Evolutionary conservation across 2,329 filamentous ascomycete genomes (phyloP).

Genomic region (Sporothrix brasiliensis): DNA sequence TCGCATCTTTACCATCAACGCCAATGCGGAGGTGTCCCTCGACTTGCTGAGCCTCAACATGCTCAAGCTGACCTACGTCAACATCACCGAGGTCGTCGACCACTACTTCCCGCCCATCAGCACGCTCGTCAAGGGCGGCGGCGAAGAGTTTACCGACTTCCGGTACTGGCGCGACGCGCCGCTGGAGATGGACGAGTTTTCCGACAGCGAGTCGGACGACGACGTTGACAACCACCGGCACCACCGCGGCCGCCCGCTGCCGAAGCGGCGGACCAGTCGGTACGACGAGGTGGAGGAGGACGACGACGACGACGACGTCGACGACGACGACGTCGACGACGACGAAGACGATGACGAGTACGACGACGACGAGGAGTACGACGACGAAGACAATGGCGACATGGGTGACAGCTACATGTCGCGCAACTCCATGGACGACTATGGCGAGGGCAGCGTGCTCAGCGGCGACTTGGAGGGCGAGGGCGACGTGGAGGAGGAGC

Average conservation of each 20-base stretch:
- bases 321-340: slow-evolving; percentile 50
- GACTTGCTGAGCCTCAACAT: slow-evolving; percentile 90
- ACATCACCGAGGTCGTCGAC: slow-evolving; percentile 95
- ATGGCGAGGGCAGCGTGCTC: slow-evolving; percentile 48
- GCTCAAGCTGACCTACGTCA: slow-evolving; percentile 94
- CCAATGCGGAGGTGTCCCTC: slow-evolving; percentile 90
- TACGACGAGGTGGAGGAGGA: slow-evolving; percentile 44
- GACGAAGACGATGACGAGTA: slow-evolving; percentile 50
- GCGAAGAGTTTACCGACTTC: slow-evolving; percentile 96
- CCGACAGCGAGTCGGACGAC: slow-evolving; percentile 72
- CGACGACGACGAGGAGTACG: slow-evolving; percentile 44
- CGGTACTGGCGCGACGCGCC: slow-evolving; percentile 91
- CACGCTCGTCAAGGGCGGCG: slow-evolving; percentile 82
- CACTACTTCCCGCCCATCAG: slow-evolving; percentile 96
- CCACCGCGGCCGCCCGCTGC: slow-evolving; percentile 13
- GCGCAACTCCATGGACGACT: slow-evolving; percentile 44
- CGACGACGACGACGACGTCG: slow-evolving; percentile 50
- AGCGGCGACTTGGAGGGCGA: slow-evolving; percentile 52
- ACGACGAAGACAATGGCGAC: slow-evolving; percentile 51
- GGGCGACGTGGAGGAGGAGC: slow-evolving; percentile 37
- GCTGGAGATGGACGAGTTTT: slow-evolving; percentile 84
- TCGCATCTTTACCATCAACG: slow-evolving; percentile 95
- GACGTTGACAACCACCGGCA: slow-evolving; percentile 39
- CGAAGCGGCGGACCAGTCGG: slow-evolving; percentile 37
- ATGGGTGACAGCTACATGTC: slow-evolving; percentile 52